Evolutionary conservation across 352 stramenopile species (phyloP).

Genomic region (Globisporangium spiculum): DNA sequence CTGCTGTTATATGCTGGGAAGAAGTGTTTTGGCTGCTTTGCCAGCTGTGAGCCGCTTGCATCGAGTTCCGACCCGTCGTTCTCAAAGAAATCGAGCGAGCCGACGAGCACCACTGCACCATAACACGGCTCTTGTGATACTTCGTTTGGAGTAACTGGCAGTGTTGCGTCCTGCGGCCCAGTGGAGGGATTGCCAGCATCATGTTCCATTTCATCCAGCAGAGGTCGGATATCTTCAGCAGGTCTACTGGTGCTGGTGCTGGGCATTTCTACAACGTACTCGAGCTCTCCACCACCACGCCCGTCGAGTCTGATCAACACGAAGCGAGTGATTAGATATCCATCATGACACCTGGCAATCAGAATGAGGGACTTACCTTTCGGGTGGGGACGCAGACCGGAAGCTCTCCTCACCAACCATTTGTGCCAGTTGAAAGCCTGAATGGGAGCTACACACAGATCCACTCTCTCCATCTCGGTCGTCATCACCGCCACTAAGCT

Average conservation of each 20-base stretch:
- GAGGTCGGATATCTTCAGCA: constrained; percentile 15
- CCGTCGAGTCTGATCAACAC: constrained; percentile 11
- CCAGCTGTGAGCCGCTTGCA: background rate
- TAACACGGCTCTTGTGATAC: constrained; percentile 20
- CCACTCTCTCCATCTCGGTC: background rate
- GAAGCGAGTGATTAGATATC: background rate
- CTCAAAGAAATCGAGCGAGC: constrained; percentile 16
- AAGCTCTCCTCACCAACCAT: constrained; percentile 16
- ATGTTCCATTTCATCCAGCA: constrained; percentile 17
- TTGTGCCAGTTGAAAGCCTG: constrained; percentile 3
- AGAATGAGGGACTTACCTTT: constrained; percentile 11
- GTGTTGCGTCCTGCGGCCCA: background rate
- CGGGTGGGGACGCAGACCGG: constrained; percentile 10
- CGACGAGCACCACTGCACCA: constrained; percentile 30
- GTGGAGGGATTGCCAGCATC: constrained; percentile 6
- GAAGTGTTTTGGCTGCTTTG: background rate
- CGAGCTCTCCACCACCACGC: constrained; percentile 1
- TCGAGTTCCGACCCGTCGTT: constrained; percentile 1
- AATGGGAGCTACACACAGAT: background rate
- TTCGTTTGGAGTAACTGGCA: background rate
- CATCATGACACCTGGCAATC: background rate
- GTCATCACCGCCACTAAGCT: background rate
- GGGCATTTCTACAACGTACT: constrained; percentile 14
- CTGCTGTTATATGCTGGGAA: background rate
- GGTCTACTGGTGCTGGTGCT: background rate